Evolutionary conservation across 192 early-diverging fungal species (phyloP), one percentile per base, ranked within the genome.

Genomic region (Coemansia sp.): DNA sequence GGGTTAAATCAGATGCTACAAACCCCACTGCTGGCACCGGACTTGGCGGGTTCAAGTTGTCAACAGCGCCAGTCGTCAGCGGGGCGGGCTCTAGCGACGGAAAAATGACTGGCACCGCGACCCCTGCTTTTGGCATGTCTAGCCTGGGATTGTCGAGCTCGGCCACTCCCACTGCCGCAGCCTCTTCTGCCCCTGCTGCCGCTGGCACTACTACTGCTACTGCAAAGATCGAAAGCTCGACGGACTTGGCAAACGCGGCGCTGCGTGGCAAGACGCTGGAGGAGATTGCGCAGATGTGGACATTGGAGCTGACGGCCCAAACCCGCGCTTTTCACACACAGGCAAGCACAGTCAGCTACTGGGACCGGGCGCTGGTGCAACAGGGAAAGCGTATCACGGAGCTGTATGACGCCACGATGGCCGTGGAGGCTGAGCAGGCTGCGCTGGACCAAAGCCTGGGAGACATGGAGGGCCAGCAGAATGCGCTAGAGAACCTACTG

Each of bases 221-320:
- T 8, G 69, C 39, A 26, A 63, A 63, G 58, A 58, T 36, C 63
- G 95, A 64, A 87, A 93, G 64, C 88, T 87, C 69, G 15, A 55
- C 66, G 0, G 61, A 64, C 5, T 38, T 78, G 37, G 69, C 64
- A 0, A 78, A 78, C 35, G 54, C 69, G 0, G 75, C 69, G 36
- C 56, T 78, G 36, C 75, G 69, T 12, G 69, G 69, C 56, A 94
- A 90, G 76, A 93, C 90, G 22, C 82, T 98, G 76, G 92, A 94
- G 58, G 93, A 95, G 59, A 91, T 98, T 42, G 69, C 94, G 33
- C 88, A 92, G 38, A 86, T 88, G 76, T 98, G 97, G 97, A 91
- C 88, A 15, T 72, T 74, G 12, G 90, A 96, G 67, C 83, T 98
- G 36, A 85, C 91, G 37, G 81, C 74, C 37, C 85, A 86, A 44